Conservation (phyloP, 495 filamentous ascomycete genomes). For the Hypoxylon intermedium region DNA sequence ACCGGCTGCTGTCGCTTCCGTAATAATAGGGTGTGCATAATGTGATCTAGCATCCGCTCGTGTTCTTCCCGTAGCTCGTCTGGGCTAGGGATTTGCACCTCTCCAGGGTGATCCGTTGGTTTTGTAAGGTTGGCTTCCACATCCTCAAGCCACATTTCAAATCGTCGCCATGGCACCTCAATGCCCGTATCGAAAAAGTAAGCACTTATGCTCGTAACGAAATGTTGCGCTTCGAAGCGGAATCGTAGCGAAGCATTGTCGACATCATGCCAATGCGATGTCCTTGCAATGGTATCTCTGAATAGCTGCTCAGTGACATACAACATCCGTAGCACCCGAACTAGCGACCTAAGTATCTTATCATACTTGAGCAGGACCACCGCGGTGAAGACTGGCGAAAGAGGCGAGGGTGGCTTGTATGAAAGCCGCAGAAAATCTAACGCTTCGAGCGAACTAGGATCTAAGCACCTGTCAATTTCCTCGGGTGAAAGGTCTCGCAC, state of each 20-base stretch:
- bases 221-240: slow-evolving; percentile 77
- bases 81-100: slow-evolving; percentile 59
- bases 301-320: slow-evolving; percentile 76
- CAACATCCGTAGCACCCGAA: slow-evolving; percentile 80
- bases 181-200: slow-evolving; percentile 84
- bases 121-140: slow-evolving; percentile 61
- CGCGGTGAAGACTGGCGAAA: slow-evolving; percentile 75
- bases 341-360: slow-evolving; percentile 75
- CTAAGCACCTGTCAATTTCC: slow-evolving; percentile 79
- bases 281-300: slow-evolving; percentile 59
- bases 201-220: slow-evolving; percentile 68
- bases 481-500: slow-evolving; percentile 78
- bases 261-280: slow-evolving; percentile 37
- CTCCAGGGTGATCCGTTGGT: slow-evolving; percentile 36
- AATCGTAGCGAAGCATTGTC: slow-evolving; percentile 65
- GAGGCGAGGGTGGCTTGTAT: slow-evolving; percentile 77
- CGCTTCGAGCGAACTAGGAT: slow-evolving; percentile 80
- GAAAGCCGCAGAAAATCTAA: slow-evolving; percentile 89
- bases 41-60: slow-evolving; percentile 76
- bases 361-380: slow-evolving; percentile 79
- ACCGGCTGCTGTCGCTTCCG: slow-evolving; percentile 73
- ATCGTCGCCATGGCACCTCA: slow-evolving; percentile 69
- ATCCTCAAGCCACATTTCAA: slow-evolving; percentile 67
- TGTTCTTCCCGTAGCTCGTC: slow-evolving; percentile 72
- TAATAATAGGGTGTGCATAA: slow-evolving; percentile 77